Evolutionary conservation across 306 rosid species (phyloP), one percentile per base, ranked within the genome.

Genomic region (Dalbergia cultrata): DNA sequence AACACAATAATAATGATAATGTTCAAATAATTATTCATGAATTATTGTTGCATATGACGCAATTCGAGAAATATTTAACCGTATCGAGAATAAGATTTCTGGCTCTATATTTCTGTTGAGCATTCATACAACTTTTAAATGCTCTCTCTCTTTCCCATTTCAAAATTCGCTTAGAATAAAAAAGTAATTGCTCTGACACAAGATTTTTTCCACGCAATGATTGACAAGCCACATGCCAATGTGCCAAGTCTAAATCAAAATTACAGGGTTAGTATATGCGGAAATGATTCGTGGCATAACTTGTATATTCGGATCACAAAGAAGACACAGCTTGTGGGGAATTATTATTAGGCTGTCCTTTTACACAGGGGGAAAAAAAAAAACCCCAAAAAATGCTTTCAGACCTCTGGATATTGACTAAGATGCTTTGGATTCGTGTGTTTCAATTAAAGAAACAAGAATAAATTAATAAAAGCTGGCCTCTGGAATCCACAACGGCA

Each of bases 261-360:
- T 45, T 22, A 19, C 34, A 67, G 34, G 82, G 16, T 67, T 58
- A 16, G 78, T 17, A 71, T 80, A 61, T 80, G 65, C 67, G 2
- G 47, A 34, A 47, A 50, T 61, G 33, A 71, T 80, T 62, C 67
- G 22, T 14, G 34, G 72, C 16, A 72, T 50, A 71, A 50, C 65
- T 80, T 62, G 58, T 10, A 63, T 47, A 47, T 65, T 80, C 12
- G n/a, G 72, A 72, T 71, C 66, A 45, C 18, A 61, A 35, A 9
- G 5, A 65, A 10, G 10, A 10, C 52, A 39, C 34, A 50, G 56
- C 57, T 50, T 50, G 57, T 4, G 57, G 56, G 57, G 57, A 50
- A 50, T 13, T 6, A n/a, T 47, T 44, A 11, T 44, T 44, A 44
- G 13, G 9, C 13, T 26, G 31, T 26, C 31, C 31, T 26, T 26